phyloP scores from a whole-genome alignment of 805 yeast species.

The Suhomyces sp. region DNA sequence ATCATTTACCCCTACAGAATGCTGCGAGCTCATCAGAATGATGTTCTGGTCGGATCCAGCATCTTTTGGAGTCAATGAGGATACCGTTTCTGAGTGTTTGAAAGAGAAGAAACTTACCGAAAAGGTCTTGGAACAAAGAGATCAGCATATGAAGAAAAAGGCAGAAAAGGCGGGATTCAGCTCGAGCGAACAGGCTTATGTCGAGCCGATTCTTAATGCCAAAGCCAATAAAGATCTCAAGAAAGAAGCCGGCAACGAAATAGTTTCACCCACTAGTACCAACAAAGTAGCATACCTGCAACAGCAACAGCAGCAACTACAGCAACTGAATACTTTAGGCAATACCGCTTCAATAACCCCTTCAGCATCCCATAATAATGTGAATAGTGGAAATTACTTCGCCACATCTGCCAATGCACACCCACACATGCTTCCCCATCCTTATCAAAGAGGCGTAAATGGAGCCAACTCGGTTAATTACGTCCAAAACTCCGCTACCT shows the following conservation, averaged over 20 bases:
- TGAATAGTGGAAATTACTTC: constrained; percentile 2
- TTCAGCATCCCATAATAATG: not conserved
- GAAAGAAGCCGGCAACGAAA: constrained; percentile 4
- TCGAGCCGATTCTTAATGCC: constrained; percentile 8
- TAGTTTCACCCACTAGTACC: not conserved
- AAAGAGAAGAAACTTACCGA: constrained; percentile 37
- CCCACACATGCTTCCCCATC: constrained; percentile 10
- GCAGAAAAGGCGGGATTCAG: not conserved
- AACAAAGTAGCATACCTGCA: not conserved
- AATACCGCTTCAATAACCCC: not conserved
- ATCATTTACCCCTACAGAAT: constrained; percentile 48
- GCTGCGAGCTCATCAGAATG: constrained; percentile 51
- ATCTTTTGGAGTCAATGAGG: constrained; percentile 54
- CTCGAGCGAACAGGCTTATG: constrained; percentile 9
- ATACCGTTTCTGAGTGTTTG: constrained; percentile 36
- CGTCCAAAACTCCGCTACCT: not conserved
- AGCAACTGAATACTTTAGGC: constrained; percentile 2
- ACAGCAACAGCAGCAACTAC: constrained; percentile 1
- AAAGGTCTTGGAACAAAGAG: constrained; percentile 22
- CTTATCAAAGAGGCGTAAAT: constrained; percentile 6
- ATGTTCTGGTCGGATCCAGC: constrained; percentile 56
- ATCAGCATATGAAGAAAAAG: constrained; percentile 13
- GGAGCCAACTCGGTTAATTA: not conserved
- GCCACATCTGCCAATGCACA: constrained; percentile 2
- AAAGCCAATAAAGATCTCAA: constrained; percentile 1